Percentiles rank a stretch among this genome's conserved stretches.
These are phyloP conservation scores for Macrolepiota albuminosa DNA, from an alignment of 768 basidiomycete genomes.

Conservation along the genomic window DNA sequence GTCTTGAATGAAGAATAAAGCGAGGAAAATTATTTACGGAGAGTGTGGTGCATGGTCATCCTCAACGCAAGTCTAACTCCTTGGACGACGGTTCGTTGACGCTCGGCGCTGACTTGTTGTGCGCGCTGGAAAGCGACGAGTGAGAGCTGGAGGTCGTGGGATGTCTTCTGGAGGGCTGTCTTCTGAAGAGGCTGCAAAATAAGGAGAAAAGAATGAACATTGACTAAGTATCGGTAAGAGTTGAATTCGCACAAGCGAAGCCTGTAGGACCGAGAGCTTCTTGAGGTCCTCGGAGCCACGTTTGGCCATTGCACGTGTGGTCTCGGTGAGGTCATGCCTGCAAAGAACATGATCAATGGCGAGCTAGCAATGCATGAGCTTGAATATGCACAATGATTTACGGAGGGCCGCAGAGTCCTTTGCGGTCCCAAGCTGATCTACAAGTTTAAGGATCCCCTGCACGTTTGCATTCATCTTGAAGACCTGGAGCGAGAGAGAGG, in stretches of 20 bases:
- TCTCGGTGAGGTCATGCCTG: constrained; percentile 92
- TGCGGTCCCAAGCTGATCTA: constrained; percentile 89
- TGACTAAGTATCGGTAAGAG: background rate
- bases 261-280: constrained; percentile 70
- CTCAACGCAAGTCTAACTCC: constrained; percentile 83
- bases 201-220: background rate
- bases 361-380: background rate
- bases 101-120: constrained; percentile 85
- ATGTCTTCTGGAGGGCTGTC: constrained; percentile 85
- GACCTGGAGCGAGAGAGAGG: constrained; percentile 83
- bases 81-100: constrained; percentile 86
- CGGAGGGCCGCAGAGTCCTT: constrained; percentile 77
- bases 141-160: constrained; percentile 88
- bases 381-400: constrained; percentile 72
- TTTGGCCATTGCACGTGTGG: constrained; percentile 93
- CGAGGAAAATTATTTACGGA: constrained; percentile 17
- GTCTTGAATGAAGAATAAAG: background rate
- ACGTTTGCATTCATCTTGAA: constrained; percentile 99
- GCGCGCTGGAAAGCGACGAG: constrained; percentile 90
- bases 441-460: constrained; percentile 90
- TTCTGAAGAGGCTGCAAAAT: constrained; percentile 70
- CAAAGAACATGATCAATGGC: background rate
- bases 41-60: constrained; percentile 44
- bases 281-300: constrained; percentile 91
- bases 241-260: constrained; percentile 43